These are phyloP conservation scores for Dendrobium catenatum DNA, from an alignment of 106 monocot genomes.

Conservation along the genomic window DNA sequence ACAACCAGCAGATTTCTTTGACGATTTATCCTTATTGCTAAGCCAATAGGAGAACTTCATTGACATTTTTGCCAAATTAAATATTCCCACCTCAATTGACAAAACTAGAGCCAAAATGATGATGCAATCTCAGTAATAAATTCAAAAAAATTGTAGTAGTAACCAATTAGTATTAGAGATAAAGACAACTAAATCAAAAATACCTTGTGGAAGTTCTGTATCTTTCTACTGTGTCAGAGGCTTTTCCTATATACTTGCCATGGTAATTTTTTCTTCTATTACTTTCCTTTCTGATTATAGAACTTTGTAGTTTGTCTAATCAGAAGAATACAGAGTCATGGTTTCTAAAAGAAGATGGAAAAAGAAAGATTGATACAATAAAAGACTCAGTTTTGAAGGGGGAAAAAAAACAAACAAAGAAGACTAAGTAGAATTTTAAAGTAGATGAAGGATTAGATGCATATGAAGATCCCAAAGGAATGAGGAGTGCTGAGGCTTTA, in stretches of 20 bases:
- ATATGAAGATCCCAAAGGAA: background rate
- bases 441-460: background rate
- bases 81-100: background rate
- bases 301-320: background rate
- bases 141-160: background rate
- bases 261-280: background rate
- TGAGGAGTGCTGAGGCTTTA: background rate
- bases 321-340: too few species aligned
- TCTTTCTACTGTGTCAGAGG: background rate
- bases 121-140: background rate
- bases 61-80: constrained; percentile 34
- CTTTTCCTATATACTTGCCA: background rate
- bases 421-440: background rate
- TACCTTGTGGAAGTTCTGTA: background rate
- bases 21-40: constrained; percentile 43
- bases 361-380: background rate
- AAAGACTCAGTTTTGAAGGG: background rate
- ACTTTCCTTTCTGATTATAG: background rate
- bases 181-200: too few species aligned
- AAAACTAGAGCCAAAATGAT: background rate
- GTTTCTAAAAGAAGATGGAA: background rate
- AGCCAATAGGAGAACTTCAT: constrained; percentile 48
- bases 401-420: background rate
- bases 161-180: too few species aligned
- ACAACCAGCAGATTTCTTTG: constrained; percentile 69